These are phyloP conservation scores for Tritrichomonas musculus DNA, from an alignment of 208 protist genomes.

Conservation along the genomic window DNA sequence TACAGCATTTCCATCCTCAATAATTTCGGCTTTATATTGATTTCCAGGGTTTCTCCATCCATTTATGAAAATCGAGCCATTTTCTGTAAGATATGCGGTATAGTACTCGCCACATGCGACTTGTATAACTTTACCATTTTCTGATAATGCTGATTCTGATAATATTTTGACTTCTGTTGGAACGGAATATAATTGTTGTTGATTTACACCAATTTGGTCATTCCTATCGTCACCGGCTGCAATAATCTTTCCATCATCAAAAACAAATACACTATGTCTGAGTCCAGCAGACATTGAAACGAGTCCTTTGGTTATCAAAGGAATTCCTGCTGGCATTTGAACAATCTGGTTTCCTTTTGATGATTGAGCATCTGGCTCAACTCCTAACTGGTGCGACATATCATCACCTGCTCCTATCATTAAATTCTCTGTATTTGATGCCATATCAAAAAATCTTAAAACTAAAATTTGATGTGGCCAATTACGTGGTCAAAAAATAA, in stretches of 20 bases:
- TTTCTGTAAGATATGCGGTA: background rate
- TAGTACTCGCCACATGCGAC: background rate
- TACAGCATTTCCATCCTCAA: too few relatives aligned
- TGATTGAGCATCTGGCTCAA: background rate
- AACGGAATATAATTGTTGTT: background rate
- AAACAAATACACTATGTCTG: background rate
- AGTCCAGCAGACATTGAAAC: background rate
- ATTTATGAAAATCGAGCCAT: background rate
- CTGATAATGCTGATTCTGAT: too few relatives aligned
- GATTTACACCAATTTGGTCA: background rate
- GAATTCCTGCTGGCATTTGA: background rate
- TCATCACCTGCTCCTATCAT: background rate
- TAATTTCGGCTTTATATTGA: background rate
- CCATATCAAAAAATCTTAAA: too few relatives aligned
- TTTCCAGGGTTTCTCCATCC: background rate
- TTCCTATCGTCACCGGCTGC: background rate
- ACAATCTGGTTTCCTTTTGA: background rate
- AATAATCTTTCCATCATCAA: background rate
- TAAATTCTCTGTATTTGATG: background rate
- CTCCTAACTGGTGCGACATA: background rate
- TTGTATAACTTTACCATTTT: background rate
- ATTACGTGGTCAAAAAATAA: too few relatives aligned
- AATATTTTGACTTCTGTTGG: background rate
- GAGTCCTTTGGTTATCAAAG: background rate
- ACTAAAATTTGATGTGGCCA: too few relatives aligned